phyloP scores from a whole-genome alignment of 768 basidiomycete species.

The Trametes punicea region DNA sequence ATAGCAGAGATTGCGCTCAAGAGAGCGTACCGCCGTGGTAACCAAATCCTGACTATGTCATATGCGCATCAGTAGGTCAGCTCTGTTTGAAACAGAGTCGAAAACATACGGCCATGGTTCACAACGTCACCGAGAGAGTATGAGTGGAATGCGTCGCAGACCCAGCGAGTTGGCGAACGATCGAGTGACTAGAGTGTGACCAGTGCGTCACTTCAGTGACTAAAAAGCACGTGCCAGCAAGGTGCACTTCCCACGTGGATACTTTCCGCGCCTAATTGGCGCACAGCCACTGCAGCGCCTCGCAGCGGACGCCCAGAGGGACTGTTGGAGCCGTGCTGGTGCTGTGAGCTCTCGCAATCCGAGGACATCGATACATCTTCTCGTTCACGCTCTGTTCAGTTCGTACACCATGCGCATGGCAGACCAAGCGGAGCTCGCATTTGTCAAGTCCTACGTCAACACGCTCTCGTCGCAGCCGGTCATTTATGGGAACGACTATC shows the following conservation, averaged over 20 bases:
- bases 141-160: background rate
- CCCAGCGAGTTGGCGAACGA: too few relatives aligned
- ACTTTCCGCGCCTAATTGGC: background rate
- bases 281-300: background rate
- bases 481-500: slow-evolving; percentile 70
- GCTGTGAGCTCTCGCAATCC: background rate
- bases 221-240: too few relatives aligned
- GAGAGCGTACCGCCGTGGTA: slow-evolving; percentile 18
- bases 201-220: slow-evolving; percentile 15
- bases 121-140: slow-evolving; percentile 12
- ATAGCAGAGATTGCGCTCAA: background rate
- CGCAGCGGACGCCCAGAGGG: background rate
- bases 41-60: slow-evolving; percentile 54
- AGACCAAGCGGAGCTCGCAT: slow-evolving; percentile 56
- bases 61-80: background rate
- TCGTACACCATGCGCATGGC: slow-evolving; percentile 39
- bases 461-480: slow-evolving; percentile 66
- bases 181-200: too few relatives aligned
- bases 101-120: slow-evolving; percentile 40
- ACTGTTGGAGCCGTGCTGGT: background rate
- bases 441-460: slow-evolving; percentile 63
- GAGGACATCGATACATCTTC: background rate
- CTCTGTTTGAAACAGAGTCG: background rate
- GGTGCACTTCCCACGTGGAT: background rate
- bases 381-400: too few relatives aligned